These are phyloP conservation scores for Wolfiporia cocos DNA, from an alignment of 1,284 basidiomycete species.

Conservation along the genomic window DNA sequence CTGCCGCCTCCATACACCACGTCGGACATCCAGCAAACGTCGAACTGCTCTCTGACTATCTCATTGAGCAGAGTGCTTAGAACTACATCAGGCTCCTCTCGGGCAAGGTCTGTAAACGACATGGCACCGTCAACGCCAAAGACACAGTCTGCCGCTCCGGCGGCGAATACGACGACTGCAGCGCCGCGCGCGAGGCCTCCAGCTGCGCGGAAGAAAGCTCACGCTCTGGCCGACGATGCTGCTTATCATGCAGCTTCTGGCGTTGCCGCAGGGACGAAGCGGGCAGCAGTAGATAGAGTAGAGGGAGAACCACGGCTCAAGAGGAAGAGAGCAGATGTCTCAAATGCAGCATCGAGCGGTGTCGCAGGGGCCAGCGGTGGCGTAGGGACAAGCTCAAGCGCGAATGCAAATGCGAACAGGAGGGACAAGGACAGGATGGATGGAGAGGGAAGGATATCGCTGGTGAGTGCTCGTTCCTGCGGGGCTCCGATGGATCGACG, in stretches of 20 bases:
- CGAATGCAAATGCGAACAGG: constrained; percentile 1
- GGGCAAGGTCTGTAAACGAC: too few species aligned
- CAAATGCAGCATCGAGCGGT: constrained; percentile 19
- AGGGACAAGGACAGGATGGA: constrained; percentile 16
- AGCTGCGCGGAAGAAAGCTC: constrained; percentile 20
- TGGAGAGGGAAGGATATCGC: constrained; percentile 32
- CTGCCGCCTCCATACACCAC: too few species aligned
- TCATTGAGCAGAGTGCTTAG: too few species aligned
- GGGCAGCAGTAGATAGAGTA: constrained; percentile 20
- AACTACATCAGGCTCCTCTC: too few species aligned
- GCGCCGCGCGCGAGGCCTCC: constrained; percentile 13
- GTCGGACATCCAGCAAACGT: too few species aligned
- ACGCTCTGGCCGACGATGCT: constrained; percentile 23
- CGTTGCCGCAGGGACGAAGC: constrained; percentile 14
- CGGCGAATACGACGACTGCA: neutral
- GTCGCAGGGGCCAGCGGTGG: constrained; percentile 6
- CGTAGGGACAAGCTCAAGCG: neutral
- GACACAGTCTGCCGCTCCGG: neutral
- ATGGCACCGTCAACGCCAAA: constrained; percentile 5
- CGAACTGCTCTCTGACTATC: too few species aligned
- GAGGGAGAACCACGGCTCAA: constrained; percentile 67
- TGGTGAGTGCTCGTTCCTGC: constrained; percentile 27
- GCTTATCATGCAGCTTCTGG: constrained; percentile 23
- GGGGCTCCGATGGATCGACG: too few species aligned
- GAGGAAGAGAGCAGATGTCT: constrained; percentile 55